phyloP scores from a whole-genome alignment of 108 stramenopile genomes.

The Parietichytrium sp. region DNA sequence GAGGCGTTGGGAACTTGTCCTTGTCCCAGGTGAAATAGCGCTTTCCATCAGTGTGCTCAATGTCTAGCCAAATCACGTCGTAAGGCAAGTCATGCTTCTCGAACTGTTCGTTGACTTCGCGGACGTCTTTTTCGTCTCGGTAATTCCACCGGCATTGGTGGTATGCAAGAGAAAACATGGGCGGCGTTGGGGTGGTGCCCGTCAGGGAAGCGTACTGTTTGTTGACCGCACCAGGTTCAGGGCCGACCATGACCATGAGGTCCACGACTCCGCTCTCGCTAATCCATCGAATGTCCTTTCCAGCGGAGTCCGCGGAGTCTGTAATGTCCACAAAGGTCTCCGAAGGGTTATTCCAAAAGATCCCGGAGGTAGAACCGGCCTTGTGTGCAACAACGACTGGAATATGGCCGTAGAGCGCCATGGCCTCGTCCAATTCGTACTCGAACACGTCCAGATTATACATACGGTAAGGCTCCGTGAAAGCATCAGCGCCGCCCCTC shows the following conservation, averaged over 20 bases:
- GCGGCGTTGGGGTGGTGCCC: slow-evolving; percentile 79
- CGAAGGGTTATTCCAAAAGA: slow-evolving; percentile 96
- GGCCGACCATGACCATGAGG: slow-evolving; percentile 51
- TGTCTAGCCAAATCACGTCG: slow-evolving; percentile 99
- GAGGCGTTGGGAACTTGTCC: slow-evolving; percentile 84
- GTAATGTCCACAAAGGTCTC: slow-evolving; percentile 95
- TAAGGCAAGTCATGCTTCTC: slow-evolving; percentile 96
- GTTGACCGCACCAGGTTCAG: slow-evolving; percentile 56
- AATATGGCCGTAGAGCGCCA: slow-evolving; percentile 94
- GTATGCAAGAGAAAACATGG: slow-evolving; percentile 94
- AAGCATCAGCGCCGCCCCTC: slow-evolving; percentile 52
- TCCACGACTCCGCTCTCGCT: slow-evolving; percentile 69
- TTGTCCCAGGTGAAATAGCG: slow-evolving; percentile 99
- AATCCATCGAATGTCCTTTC: slow-evolving; percentile 67
- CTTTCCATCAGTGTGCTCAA: slow-evolving; percentile 99
- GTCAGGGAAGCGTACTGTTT: slow-evolving; percentile 84
- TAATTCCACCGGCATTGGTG: slow-evolving; percentile 99
- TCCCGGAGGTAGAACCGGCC: slow-evolving; percentile 66
- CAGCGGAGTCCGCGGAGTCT: slow-evolving; percentile 12
- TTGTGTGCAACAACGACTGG: slow-evolving; percentile 74
- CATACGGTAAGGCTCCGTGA: slow-evolving; percentile 92
- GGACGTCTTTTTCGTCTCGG: slow-evolving; percentile 92
- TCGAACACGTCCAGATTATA: slow-evolving; percentile 99
- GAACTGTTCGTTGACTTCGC: slow-evolving; percentile 82
- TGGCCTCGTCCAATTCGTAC: slow-evolving; percentile 94